Conservation (phyloP, 768 basidiomycete species). For the Pleurotus tuoliensis region DNA sequence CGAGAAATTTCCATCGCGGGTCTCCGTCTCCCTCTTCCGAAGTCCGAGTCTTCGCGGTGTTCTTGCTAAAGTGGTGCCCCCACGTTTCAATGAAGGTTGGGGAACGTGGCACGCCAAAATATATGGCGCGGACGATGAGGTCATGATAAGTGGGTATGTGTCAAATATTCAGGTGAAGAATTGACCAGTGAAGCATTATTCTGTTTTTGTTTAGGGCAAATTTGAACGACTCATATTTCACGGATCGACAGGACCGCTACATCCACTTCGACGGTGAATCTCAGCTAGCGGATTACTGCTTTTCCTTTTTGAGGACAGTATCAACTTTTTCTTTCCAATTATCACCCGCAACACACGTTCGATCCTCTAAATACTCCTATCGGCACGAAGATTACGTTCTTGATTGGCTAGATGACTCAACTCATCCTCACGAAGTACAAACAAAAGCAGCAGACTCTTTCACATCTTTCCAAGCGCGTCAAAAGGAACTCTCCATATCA, state of each 20-base stretch:
- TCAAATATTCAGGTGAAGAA: background rate
- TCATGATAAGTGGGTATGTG: conserved; percentile 87
- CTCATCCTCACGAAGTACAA: conserved; percentile 70
- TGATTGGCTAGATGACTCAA: conserved; percentile 62
- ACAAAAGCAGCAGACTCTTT: conserved; percentile 54
- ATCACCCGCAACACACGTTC: conserved; percentile 17
- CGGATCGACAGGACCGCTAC: conserved; percentile 94
- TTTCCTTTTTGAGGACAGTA: conserved; percentile 66
- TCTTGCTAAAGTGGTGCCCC: conserved; percentile 75
- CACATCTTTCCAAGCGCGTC: conserved; percentile 52
- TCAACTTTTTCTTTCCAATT: conserved; percentile 71
- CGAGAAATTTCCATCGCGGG: conserved; percentile 63
- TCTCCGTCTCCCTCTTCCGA: conserved; percentile 79
- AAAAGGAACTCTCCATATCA: conserved; percentile 9
- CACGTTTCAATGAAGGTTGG: conserved; percentile 97
- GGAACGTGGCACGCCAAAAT: conserved; percentile 98
- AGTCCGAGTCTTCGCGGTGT: conserved; percentile 81
- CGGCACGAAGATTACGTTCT: conserved; percentile 44
- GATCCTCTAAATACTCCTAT: conserved; percentile 20
- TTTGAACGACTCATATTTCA: conserved; percentile 89
- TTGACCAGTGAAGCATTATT: background rate
- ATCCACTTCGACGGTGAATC: conserved; percentile 64
- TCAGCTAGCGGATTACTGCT: conserved; percentile 76
- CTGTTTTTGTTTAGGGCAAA: conserved; percentile 64
- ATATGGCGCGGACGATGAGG: conserved; percentile 89